phyloP scores from a whole-genome alignment of 2,329 filamentous ascomycete species.

The Penicillium sp. region DNA sequence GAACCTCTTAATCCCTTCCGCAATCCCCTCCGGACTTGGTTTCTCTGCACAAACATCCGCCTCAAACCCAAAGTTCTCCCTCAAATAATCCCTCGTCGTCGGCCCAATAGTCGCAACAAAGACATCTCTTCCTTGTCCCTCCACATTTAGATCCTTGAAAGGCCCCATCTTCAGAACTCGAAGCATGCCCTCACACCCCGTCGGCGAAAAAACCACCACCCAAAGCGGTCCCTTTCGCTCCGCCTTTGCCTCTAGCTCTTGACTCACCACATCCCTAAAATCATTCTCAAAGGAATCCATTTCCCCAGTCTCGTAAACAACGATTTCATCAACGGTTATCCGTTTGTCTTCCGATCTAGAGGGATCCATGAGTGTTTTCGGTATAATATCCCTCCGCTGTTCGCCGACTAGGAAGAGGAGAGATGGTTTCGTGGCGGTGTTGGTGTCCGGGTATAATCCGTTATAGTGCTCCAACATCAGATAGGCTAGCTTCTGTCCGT shows the following conservation, averaged over 20 bases:
- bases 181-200: slow-evolving; percentile 65
- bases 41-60: slow-evolving; percentile 69
- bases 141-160: slow-evolving; percentile 15
- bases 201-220: slow-evolving; percentile 61
- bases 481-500: slow-evolving; percentile 75
- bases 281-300: slow-evolving; percentile 75
- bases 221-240: slow-evolving; percentile 29
- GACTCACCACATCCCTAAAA: slow-evolving; percentile 60
- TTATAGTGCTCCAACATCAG: slow-evolving; percentile 82
- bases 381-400: slow-evolving; percentile 86
- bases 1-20: slow-evolving; percentile 65
- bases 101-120: slow-evolving; percentile 88
- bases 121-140: slow-evolving; percentile 32
- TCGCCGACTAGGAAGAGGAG: slow-evolving; percentile 90
- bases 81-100: slow-evolving; percentile 79
- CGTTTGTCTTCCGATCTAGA: slow-evolving; percentile 53
- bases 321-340: slow-evolving; percentile 74
- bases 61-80: slow-evolving; percentile 46
- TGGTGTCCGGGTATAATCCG: neutral
- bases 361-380: slow-evolving; percentile 70
- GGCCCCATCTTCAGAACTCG: slow-evolving; percentile 51
- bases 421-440: slow-evolving; percentile 52
- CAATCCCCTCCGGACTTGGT: slow-evolving; percentile 80
- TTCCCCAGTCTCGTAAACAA: slow-evolving; percentile 85
- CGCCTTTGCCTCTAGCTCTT: slow-evolving; percentile 8